Evolutionary conservation across 1,139 yeast genomes (phyloP), one percentile per base, ranked within the genome.

Genomic region (Schizosaccharomyces versatilis): DNA sequence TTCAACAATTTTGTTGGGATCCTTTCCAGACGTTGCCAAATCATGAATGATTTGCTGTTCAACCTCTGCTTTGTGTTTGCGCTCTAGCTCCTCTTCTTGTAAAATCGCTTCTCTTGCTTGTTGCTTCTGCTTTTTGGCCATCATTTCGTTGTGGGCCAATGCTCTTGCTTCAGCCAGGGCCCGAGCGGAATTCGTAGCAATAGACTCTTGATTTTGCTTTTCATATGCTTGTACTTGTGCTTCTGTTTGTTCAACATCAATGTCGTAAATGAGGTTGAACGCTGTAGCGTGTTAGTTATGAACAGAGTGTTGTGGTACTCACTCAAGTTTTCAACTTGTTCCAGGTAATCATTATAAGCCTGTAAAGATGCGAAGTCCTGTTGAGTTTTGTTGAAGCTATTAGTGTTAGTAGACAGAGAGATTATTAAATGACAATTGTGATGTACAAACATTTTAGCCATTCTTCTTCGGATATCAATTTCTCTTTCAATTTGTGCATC

Each of bases 401-500:
- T 42, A 10, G 12, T 17, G 8, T 10, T 19, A 19, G 51, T 14
- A 24, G 32, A 3, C 32, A 24, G 42, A 51, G 47, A 17, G 19
- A 36, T 8, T 3, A 51, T 10, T 10, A 38, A 36, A 12, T 24
- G n/a, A 6, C 6, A 8, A 36, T 5, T 1, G 10, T 3, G 17
- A 19, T 8, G 9, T 24, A n/a, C 54, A 10, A 19, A 53, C 39
- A 88, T 81, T 57, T 75, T 73, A 60, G 75, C 73, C 14, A 93
- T 88, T 57, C 93, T 71, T 61, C 80, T 80, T 56, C 99, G 75
- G 41, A 88, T 79, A 67, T 90, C 98, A 49, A 93, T 85, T 65
- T 90, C 99, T 60, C 82, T 74, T 67, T 93, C 99, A 10, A 90
- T 94, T 9, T 68, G 73, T 47, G 90, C 77, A 67, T 90, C 97